phyloP scores from a whole-genome alignment of 1,284 basidiomycete species.

The Cerioporus squamosus region DNA sequence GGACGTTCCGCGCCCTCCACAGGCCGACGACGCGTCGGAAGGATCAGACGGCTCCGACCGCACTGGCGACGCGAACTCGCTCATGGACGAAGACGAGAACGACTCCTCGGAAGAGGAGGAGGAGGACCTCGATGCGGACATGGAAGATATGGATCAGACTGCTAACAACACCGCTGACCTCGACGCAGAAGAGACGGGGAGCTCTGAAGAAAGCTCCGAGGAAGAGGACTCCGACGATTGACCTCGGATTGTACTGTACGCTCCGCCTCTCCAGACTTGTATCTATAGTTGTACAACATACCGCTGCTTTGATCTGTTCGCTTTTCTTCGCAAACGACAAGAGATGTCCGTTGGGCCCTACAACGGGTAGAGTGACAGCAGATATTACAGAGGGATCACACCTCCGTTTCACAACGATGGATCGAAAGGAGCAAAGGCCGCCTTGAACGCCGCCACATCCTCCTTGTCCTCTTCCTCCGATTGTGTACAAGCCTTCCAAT shows the following conservation, averaged over 20 bases:
- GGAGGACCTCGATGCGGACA: slow-evolving; percentile 67
- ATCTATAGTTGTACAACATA: slow-evolving; percentile 5
- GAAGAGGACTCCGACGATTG: slow-evolving; percentile 16
- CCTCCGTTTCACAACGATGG: slow-evolving; percentile 41
- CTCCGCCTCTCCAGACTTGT: background rate
- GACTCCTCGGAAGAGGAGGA: slow-evolving; percentile 37
- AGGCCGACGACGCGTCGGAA: slow-evolving; percentile 55
- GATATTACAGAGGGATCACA: background rate
- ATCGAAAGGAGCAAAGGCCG: slow-evolving; percentile 79
- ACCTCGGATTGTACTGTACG: background rate
- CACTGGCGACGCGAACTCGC: slow-evolving; percentile 40
- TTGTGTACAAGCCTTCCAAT: slow-evolving; percentile 89
- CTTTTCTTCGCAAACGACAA: too few relatives aligned
- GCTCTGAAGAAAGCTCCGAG: slow-evolving; percentile 15
- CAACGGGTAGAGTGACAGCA: background rate
- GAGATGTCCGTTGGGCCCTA: too few relatives aligned
- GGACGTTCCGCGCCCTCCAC: background rate
- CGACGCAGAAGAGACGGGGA: slow-evolving; percentile 31
- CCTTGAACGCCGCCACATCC: slow-evolving; percentile 83
- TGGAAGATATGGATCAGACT: slow-evolving; percentile 74
- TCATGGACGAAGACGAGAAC: slow-evolving; percentile 41
- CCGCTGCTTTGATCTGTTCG: too few relatives aligned
- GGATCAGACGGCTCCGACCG: slow-evolving; percentile 46
- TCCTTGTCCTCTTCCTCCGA: slow-evolving; percentile 82
- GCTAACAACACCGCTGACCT: slow-evolving; percentile 42